Evolutionary conservation across 805 yeast species (phyloP).

Genomic region (Barnettozyma siamensis): DNA sequence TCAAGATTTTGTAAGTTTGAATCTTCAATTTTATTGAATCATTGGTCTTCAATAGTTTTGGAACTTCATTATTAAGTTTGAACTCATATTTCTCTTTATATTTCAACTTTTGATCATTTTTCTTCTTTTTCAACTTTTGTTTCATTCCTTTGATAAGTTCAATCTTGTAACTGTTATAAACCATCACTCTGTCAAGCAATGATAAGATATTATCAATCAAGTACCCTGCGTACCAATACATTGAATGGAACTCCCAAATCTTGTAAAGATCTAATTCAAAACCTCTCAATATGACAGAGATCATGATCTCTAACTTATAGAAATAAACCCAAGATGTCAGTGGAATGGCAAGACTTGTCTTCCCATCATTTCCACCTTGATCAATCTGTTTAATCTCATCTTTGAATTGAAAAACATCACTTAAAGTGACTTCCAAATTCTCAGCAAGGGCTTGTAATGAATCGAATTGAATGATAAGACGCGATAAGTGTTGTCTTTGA

Average conservation of each 20-base stretch:
- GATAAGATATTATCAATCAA: conserved; percentile 44
- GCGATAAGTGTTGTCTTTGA: conserved; percentile 68
- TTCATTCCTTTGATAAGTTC: conserved; percentile 28
- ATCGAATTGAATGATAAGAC: conserved; percentile 62
- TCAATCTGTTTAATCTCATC: conserved; percentile 20
- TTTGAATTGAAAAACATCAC: conserved; percentile 29
- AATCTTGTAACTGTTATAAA: conserved; percentile 30
- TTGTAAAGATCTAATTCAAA: conserved; percentile 71
- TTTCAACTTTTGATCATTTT: conserved; percentile 43
- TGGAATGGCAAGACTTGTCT: conserved; percentile 46
- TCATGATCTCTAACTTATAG: conserved; percentile 65
- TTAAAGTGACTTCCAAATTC: conserved; percentile 46
- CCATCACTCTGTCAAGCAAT: conserved; percentile 31
- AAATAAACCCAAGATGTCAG: conserved; percentile 64
- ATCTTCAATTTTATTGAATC: conserved; percentile 22
- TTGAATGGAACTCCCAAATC: conserved; percentile 58
- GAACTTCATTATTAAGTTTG: conserved; percentile 30
- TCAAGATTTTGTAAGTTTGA: conserved; percentile 22
- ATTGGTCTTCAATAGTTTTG: conserved; percentile 28
- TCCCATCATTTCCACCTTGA: conserved; percentile 9
- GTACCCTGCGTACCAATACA: conserved; percentile 63
- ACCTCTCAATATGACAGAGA: conserved; percentile 65
- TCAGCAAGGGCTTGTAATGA: conserved; percentile 74
- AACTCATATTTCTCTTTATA: conserved; percentile 30
- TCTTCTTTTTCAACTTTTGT: conserved; percentile 43